Percentiles rank a stretch among this genome's conserved stretches.
These are phyloP conservation scores for Diplotaxis tenuifolia DNA, from an alignment of 345 rosid species.

Conservation along the genomic window DNA sequence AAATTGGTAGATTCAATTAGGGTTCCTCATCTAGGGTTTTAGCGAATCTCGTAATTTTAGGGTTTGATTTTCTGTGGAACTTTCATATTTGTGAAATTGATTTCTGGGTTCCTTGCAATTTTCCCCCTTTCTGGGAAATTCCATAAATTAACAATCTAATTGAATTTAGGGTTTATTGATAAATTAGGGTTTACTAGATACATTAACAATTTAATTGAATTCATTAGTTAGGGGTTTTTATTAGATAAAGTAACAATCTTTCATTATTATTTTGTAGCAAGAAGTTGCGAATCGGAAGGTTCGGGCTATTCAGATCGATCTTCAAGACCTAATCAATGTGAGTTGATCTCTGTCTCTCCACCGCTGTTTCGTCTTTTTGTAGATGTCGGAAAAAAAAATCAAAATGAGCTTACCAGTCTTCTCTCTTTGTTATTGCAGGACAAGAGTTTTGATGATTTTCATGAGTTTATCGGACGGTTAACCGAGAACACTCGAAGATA, in stretches of 20 bases:
- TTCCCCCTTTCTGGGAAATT: background rate
- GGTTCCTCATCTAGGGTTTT: background rate
- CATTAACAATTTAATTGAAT: background rate
- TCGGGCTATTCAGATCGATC: constrained; percentile 79
- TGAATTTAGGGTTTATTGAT: background rate
- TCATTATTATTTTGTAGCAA: constrained; percentile 45
- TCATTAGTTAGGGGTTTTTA: background rate
- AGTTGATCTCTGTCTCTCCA: constrained; percentile 1
- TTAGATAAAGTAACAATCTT: background rate
- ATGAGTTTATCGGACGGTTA: constrained; percentile 62
- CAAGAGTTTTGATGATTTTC: constrained; percentile 53
- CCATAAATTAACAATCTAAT: too few relatives aligned
- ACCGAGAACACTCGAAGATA: constrained; percentile 89
- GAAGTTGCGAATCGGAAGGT: constrained; percentile 77
- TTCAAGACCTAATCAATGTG: constrained; percentile 79
- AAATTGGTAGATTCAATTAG: too few relatives aligned
- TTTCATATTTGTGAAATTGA: background rate
- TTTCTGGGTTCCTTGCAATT: background rate
- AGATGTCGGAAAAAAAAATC: background rate
- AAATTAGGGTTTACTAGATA: background rate
- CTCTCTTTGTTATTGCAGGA: constrained; percentile 45
- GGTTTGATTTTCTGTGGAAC: background rate
- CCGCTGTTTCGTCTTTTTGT: background rate
- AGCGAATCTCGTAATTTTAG: background rate
- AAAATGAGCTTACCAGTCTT: constrained; percentile 6